Conservation (phyloP, 495 filamentous ascomycete species). For the Bombardia bombarda region DNA sequence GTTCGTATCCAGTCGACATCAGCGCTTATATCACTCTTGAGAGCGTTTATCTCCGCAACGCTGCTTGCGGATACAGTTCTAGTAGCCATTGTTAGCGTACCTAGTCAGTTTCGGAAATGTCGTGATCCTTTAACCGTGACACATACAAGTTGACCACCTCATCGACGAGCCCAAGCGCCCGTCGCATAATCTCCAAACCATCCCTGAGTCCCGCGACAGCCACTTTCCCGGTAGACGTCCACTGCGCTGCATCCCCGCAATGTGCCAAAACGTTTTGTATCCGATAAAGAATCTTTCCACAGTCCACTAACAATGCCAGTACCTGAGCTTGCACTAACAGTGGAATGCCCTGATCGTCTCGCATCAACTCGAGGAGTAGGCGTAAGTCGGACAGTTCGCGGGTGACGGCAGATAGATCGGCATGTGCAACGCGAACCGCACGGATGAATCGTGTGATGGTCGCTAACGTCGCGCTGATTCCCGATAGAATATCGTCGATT, state of each 20-base stretch:
- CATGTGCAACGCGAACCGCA: conserved; percentile 18
- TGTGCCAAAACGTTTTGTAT: conserved; percentile 12
- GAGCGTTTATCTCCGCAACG: not conserved
- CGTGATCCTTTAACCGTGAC: not conserved
- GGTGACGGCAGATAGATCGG: conserved; percentile 20
- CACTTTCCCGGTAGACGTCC: conserved; percentile 7
- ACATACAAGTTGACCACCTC: conserved; percentile 16
- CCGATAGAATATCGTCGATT: conserved; percentile 17
- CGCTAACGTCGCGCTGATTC: conserved; percentile 16
- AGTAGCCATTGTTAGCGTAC: not conserved
- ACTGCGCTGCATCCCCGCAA: conserved; percentile 11
- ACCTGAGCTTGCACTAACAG: conserved; percentile 12
- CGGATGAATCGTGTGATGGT: conserved; percentile 23
- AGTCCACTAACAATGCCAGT: conserved; percentile 14
- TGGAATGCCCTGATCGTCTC: conserved; percentile 15
- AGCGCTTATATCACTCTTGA: conserved; percentile 2
- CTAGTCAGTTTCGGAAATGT: not conserved
- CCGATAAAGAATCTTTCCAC: conserved; percentile 9
- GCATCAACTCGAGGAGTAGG: conserved; percentile 20
- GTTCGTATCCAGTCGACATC: conserved; percentile 9
- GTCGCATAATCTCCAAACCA: conserved; percentile 11
- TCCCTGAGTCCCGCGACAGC: conserved; percentile 8
- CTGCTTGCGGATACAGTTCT: not conserved
- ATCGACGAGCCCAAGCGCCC: conserved; percentile 13
- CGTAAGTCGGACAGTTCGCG: conserved; percentile 24